Conservation (phyloP, 1,139 yeast genomes). For the Arxiozyma telluris region DNA sequence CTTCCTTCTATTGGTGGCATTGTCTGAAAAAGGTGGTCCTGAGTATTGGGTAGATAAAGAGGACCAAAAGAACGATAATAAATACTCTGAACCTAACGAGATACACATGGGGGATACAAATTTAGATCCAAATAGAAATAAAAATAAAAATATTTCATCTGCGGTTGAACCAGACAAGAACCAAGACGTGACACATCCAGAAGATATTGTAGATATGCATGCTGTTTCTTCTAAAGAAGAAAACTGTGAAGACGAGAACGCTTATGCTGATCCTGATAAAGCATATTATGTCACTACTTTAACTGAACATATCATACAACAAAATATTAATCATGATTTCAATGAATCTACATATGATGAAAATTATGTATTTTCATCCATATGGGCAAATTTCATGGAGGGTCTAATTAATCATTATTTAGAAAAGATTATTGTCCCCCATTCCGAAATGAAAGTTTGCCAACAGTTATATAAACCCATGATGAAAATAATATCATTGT, state of each 20-base stretch:
- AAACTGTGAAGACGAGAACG: background rate
- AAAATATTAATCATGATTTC: constrained; percentile 28
- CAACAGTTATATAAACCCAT: constrained; percentile 31
- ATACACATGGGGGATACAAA: constrained; percentile 1
- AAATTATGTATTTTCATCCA: constrained; percentile 30
- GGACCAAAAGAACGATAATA: constrained; percentile 10
- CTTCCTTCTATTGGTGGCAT: constrained; percentile 26
- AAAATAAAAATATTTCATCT: background rate
- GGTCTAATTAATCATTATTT: constrained; percentile 31
- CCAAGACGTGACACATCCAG: background rate
- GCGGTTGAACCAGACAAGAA: too few species aligned
- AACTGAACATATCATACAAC: constrained; percentile 28
- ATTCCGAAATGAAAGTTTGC: constrained; percentile 31
- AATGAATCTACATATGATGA: constrained; percentile 27
- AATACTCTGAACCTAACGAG: constrained; percentile 3
- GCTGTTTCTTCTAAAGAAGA: background rate
- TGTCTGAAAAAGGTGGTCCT: constrained; percentile 31
- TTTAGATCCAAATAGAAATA: background rate
- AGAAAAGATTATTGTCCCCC: constrained; percentile 30
- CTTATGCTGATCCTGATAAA: background rate
- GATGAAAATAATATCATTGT: constrained; percentile 30
- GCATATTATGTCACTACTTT: constrained; percentile 13
- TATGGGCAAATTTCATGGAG: constrained; percentile 34
- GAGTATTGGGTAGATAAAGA: constrained; percentile 30
- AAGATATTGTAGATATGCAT: background rate